Percentiles rank a stretch among this genome's conserved stretches.
phyloP scores from a whole-genome alignment of 2,329 filamentous ascomycete genomes.

The Mycosphaerella sp. region DNA sequence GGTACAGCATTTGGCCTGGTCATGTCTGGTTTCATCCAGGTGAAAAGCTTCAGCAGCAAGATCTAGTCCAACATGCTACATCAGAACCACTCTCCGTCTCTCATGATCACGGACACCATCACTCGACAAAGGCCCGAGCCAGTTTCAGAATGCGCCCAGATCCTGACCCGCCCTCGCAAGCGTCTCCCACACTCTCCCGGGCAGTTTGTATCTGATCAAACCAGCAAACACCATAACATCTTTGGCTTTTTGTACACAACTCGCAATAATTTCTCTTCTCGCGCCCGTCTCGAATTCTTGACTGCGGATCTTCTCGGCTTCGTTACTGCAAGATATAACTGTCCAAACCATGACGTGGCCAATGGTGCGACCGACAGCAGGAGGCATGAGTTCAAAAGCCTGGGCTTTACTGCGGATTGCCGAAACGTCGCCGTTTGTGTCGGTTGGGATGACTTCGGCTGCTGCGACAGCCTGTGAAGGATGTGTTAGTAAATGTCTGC shows the following conservation, averaged over 20 bases:
- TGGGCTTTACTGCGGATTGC: conserved; percentile 74
- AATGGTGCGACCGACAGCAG: conserved; percentile 79
- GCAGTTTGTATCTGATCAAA: conserved; percentile 84
- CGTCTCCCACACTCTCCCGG: conserved; percentile 79
- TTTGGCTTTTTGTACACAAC: conserved; percentile 72
- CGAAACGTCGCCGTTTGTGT: conserved; percentile 66
- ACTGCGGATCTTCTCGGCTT: conserved; percentile 64
- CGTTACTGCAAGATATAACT: conserved; percentile 74
- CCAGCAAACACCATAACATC: conserved; percentile 93
- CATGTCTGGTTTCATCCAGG: background rate
- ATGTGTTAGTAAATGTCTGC: background rate
- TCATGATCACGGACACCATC: too few species aligned
- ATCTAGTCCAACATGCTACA: background rate
- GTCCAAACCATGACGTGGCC: conserved; percentile 93
- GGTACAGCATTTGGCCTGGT: too few species aligned
- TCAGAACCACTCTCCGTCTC: background rate
- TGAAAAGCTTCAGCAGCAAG: background rate
- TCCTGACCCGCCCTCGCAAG: conserved; percentile 75
- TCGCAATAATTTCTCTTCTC: conserved; percentile 54
- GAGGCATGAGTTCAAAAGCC: conserved; percentile 70
- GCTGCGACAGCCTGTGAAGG: conserved; percentile 24
- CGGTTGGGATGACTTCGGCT: conserved; percentile 74
- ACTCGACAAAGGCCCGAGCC: background rate
- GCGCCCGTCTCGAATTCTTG: conserved; percentile 62
- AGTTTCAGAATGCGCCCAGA: conserved; percentile 33